phyloP scores from a whole-genome alignment of 2,329 filamentous ascomycete species.

The Colletotrichum sidae region DNA sequence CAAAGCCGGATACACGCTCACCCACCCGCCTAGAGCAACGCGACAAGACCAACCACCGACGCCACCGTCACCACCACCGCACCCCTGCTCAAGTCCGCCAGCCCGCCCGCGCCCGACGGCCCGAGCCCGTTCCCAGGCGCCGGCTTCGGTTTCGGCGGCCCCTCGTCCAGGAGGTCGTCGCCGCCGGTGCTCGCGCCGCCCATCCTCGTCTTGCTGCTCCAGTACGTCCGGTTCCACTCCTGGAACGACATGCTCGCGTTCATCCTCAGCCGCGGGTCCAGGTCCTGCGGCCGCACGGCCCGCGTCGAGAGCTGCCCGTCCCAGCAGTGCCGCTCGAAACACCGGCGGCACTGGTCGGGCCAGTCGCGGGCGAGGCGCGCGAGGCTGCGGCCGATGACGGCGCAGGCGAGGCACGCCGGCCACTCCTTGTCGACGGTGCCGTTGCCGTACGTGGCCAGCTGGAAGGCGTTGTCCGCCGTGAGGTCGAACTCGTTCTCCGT shows the following conservation, averaged over 20 bases:
- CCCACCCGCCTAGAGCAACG: too few relatives aligned
- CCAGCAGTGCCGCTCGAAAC: constrained; percentile 44
- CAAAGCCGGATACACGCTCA: too few relatives aligned
- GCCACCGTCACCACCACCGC: background rate
- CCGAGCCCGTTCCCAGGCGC: too few relatives aligned
- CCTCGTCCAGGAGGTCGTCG: background rate
- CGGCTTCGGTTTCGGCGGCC: too few relatives aligned
- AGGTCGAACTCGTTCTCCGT: constrained; percentile 41
- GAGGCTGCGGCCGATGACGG: constrained; percentile 78
- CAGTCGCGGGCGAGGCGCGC: constrained; percentile 44
- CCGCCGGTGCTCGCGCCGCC: background rate
- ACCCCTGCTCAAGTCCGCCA: too few relatives aligned
- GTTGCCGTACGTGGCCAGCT: constrained; percentile 83
- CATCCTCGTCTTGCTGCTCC: constrained; percentile 12
- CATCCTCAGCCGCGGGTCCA: constrained; percentile 39
- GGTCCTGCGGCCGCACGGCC: constrained; percentile 34
- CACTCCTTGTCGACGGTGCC: constrained; percentile 76
- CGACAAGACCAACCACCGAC: background rate
- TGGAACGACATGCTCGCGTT: constrained; percentile 40
- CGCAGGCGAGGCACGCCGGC: constrained; percentile 84
- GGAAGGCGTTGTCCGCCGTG: constrained; percentile 74
- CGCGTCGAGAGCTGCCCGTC: constrained; percentile 37
- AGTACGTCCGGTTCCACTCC: constrained; percentile 41
- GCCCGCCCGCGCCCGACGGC: background rate
- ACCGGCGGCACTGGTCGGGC: constrained; percentile 41